These are phyloP conservation scores for Boeremia exigua DNA, from an alignment of 2,329 filamentous ascomycete species.

Conservation along the genomic window DNA sequence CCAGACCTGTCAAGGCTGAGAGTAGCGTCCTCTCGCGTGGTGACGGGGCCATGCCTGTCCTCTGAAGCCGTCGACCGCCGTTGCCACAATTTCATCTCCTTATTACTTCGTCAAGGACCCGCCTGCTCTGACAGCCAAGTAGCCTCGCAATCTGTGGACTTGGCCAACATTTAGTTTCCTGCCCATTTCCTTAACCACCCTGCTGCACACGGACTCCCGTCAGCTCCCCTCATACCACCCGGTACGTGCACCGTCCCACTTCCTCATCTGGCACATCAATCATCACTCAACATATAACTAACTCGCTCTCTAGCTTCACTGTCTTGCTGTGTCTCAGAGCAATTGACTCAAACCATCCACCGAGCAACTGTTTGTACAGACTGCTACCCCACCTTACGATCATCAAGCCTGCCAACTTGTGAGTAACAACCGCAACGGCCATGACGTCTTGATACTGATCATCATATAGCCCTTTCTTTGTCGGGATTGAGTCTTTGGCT, in stretches of 20 bases:
- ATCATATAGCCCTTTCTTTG: background rate
- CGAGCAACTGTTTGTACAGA: background rate
- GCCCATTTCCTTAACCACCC: slow-evolving; percentile 24
- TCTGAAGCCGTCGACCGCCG: slow-evolving; percentile 36
- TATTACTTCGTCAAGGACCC: slow-evolving; percentile 35
- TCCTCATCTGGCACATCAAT: background rate
- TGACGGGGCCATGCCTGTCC: slow-evolving; percentile 36
- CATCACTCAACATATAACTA: slow-evolving; percentile 4
- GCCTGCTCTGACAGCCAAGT: slow-evolving; percentile 31
- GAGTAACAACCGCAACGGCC: background rate
- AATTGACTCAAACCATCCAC: background rate
- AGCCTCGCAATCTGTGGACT: slow-evolving; percentile 36
- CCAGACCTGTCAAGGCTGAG: slow-evolving; percentile 20
- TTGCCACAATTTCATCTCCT: slow-evolving; percentile 25
- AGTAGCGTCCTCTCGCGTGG: slow-evolving; percentile 30
- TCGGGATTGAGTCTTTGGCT: background rate
- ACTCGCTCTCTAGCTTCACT: background rate
- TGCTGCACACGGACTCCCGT: slow-evolving; percentile 25
- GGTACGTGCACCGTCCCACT: slow-evolving; percentile 21
- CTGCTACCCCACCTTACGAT: background rate
- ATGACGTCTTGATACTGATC: background rate
- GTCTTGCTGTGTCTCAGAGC: background rate
- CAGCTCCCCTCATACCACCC: slow-evolving; percentile 18
- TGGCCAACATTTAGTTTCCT: slow-evolving; percentile 18
- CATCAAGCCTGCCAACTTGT: background rate